Evolutionary conservation across 2,329 filamentous ascomycete genomes (phyloP).

Genomic region (Arthrobotrys iridis): DNA sequence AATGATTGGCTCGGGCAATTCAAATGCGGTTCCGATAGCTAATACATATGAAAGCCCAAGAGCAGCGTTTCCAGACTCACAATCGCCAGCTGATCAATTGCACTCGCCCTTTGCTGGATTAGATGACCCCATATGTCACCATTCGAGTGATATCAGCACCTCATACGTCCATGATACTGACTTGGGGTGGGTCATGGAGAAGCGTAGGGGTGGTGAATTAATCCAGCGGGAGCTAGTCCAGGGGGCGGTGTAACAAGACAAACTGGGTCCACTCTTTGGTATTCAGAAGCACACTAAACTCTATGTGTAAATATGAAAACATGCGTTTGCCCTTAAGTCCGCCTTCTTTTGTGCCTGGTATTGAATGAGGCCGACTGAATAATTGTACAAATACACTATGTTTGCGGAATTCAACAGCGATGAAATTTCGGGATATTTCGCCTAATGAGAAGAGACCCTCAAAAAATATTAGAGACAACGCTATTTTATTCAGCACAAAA

Average conservation of each 20-base stretch:
- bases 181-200: conserved; percentile 52
- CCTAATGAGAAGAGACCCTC: no score
- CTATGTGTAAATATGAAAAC: neutral
- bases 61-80: neutral
- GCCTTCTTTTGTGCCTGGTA: no score
- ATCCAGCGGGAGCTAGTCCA: conserved; percentile 45
- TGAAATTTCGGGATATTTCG: no score
- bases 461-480: neutral
- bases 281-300: neutral
- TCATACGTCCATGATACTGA: conserved; percentile 49
- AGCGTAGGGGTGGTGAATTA: conserved; percentile 46
- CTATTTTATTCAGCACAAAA: neutral
- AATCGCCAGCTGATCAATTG: neutral
- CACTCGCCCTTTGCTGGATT: neutral
- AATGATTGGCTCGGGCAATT: conserved; percentile 6
- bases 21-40: neutral
- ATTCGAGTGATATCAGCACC: conserved; percentile 31
- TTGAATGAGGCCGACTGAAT: no score
- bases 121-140: conserved; percentile 21
- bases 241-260: conserved; percentile 29
- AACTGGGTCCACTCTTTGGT: neutral
- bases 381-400: no score
- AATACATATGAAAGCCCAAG: neutral
- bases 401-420: no score
- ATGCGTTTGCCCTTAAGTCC: no score